Base-by-base conservation (phyloP, 2,329 filamentous ascomycete species). In the Ceratocystis smalleyi region DNA sequence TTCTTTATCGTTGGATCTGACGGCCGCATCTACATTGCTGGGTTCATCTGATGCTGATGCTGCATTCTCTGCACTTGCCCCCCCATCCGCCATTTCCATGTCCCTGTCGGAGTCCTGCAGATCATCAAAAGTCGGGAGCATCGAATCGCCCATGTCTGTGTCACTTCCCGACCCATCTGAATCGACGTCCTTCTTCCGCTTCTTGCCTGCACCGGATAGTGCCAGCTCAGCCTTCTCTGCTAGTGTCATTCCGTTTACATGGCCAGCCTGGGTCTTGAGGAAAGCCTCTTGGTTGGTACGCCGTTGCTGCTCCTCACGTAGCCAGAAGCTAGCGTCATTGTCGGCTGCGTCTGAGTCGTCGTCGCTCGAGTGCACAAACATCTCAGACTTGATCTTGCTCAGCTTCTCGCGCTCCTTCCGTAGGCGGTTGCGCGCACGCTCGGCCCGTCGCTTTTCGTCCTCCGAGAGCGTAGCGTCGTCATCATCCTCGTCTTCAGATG, bases 291-390 rank as follows among this genome's bases (percentile, higher is more conserved):
- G 64, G 57, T 67, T 67, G n/a, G 54, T 64, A n/a, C 49, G 61
- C 30, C 70, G 43, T 63, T 69, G 68, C 68, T 80, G 76, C 72
- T 86, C 84, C 74, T 96, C 91, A 17, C 82, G 79, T 1, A 81
- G 84, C 74, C 92, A 96, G 74, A 96, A 96, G 22, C 82, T 83
- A 24, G 77, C 74, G 61, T 79, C 78, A 17, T 88, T 83, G 65
- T 83, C 82, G 59, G 91, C 89, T 43, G 81, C 84, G 70, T 96
- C 90, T n/a, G 82, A 86, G 69, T 96, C 91, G 63, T 97, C 94
- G 71, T 97, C 94, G 69, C 87, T 90, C 45, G 86, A 85, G 65
- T 87, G 83, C 61, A 99, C 87, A 70, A 85, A 92, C 47, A 92
- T 75, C 27, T 86, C 85, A 70, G 88, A 95, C 78, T 96, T 97